phyloP scores from a whole-genome alignment of 2,329 filamentous ascomycete genomes.

The Aspergillus awamori region DNA sequence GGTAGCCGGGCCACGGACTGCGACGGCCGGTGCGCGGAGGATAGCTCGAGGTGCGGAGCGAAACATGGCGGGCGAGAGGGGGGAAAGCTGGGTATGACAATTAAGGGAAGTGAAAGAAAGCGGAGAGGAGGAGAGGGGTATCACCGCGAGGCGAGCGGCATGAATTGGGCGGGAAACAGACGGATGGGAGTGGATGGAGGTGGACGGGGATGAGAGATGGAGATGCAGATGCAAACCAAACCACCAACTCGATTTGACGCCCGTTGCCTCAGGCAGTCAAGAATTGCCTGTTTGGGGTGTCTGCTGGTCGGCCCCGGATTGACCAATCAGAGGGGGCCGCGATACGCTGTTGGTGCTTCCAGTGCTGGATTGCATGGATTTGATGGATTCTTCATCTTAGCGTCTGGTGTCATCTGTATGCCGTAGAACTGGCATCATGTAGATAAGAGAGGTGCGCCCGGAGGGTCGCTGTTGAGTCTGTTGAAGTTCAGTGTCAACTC shows the following conservation, averaged over 20 bases:
- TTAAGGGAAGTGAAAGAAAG: not conserved
- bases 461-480: no score
- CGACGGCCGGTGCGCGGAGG: slow-evolving; percentile 41
- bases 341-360: not conserved
- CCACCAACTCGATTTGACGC: not conserved
- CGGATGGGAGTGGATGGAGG: not conserved
- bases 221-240: not conserved
- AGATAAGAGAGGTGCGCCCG: not conserved
- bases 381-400: not conserved
- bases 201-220: slow-evolving; percentile 2
- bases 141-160: slow-evolving; percentile 12
- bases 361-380: not conserved
- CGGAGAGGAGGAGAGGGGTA: not conserved
- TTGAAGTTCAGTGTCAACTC: no score
- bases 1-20: slow-evolving; percentile 35
- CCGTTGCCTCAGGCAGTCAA: not conserved
- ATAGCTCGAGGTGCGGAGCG: slow-evolving; percentile 52
- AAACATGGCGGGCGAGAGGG: slow-evolving; percentile 49
- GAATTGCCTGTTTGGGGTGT: not conserved
- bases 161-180: slow-evolving; percentile 7
- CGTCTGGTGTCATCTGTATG: not conserved
- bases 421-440: not conserved
- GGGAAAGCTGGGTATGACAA: not conserved
- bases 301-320: not conserved
- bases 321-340: not conserved